Base-by-base conservation (phyloP, 2,329 filamentous ascomycete species). In the Colletotrichum tabaci region DNA sequence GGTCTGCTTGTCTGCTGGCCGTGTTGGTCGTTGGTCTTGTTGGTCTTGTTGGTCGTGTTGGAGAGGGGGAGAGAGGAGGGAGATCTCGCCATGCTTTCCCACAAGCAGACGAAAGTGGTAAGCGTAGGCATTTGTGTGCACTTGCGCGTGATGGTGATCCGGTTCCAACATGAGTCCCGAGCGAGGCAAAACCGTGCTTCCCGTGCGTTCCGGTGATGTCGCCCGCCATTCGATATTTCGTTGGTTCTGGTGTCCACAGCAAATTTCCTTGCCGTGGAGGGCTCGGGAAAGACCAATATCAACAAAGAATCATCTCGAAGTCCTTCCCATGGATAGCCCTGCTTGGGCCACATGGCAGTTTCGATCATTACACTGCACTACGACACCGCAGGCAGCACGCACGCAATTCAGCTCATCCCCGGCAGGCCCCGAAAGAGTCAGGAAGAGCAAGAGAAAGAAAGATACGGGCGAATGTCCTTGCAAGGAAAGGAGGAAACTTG, bases 261-360 rank as follows among this genome's bases (percentile, higher is more conserved):
- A 26, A 44, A 64, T 35, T 53, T 12, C n/a, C 16, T 6, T 23
- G 21, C 18, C 10, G 52, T 52, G 56, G 55, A 44, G 47, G 38
- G 10, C n/a, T 12, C 6, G 18, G 15, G 1, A 10, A 47, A 50
- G 53, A 52, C 49, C 46, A 53, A 63, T 35, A 63, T 42, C 26
- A 26, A 52, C 46, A 23, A 35, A 67, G 64, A 71, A 71, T 62
- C 67, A 21, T 62, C 67, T 71, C 64, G 50, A 71, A 71, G 35
- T n/a, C 58, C n/a, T 38, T 12, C 47, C 30, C 58, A 61, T 57
- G 68, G 64, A 26, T 66, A 30, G 49, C 64, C 64, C 64, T 47
- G 64, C 50, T 26, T 35, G n/a, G 53, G 58, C 68, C 68, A 71
- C 68, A 71, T 71, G 64, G 68, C 49, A 62, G n/a, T 58, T 71